Conservation (phyloP, 2,329 filamentous ascomycete genomes). For the Pestalotiopsis sp. region DNA sequence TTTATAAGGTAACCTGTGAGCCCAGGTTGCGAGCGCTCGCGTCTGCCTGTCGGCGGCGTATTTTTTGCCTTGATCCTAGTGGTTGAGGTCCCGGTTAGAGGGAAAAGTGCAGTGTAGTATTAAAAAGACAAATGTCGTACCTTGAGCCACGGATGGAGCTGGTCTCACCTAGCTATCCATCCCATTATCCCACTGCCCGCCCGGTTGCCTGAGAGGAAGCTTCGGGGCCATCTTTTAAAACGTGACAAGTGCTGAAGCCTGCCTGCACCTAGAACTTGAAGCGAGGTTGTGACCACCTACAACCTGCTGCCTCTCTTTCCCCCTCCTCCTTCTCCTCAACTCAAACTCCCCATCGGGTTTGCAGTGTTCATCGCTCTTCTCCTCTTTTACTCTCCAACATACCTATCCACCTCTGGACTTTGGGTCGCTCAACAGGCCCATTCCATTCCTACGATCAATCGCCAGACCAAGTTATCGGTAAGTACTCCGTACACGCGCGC, state of each 20-base stretch:
- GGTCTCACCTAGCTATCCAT: background rate
- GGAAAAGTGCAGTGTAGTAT: background rate
- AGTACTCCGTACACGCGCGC: background rate
- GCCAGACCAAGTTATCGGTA: background rate
- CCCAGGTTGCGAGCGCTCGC: background rate
- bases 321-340: conserved; percentile 2
- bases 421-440: background rate
- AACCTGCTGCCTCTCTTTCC: background rate
- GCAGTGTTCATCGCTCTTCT: background rate
- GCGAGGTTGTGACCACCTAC: conserved; percentile 6
- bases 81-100: background rate
- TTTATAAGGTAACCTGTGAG: background rate
- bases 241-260: background rate
- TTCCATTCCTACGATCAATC: background rate
- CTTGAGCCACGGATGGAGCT: background rate
- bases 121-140: background rate
- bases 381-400: background rate
- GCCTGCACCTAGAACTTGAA: conserved; percentile 3
- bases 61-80: background rate
- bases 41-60: conserved; percentile 5
- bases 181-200: background rate
- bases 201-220: background rate
- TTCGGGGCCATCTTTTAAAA: background rate
- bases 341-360: background rate
- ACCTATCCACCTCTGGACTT: background rate